Evolutionary conservation across 163 green algal species (phyloP).

Genomic region (Scenedesmus sp.): DNA sequence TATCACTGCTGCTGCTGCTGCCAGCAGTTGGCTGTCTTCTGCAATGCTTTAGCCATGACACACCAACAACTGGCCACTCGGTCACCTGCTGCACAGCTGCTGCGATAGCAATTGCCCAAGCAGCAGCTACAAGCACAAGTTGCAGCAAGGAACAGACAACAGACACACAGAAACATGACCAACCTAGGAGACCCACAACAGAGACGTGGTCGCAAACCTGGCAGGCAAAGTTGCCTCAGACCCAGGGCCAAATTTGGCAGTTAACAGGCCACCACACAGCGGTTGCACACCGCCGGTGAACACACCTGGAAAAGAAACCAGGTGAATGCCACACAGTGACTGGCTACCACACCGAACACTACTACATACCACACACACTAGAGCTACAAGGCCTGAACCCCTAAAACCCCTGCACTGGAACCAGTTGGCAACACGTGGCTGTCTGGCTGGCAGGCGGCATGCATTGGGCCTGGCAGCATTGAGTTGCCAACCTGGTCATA

Average conservation of each 20-base stretch:
- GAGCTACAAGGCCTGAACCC: background rate
- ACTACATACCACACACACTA: background rate
- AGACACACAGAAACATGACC: background rate
- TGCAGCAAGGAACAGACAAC: background rate
- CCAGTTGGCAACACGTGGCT: background rate
- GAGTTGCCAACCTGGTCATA: background rate
- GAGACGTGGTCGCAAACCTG: background rate
- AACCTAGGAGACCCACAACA: background rate
- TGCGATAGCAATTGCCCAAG: background rate
- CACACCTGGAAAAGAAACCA: background rate
- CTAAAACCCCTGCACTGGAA: background rate
- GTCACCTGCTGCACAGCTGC: too few relatives aligned
- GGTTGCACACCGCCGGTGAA: background rate
- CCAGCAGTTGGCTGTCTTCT: background rate
- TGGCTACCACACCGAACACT: background rate
- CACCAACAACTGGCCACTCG: too few relatives aligned
- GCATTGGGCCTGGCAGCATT: background rate
- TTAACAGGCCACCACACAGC: background rate
- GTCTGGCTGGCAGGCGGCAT: background rate
- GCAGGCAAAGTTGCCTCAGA: background rate
- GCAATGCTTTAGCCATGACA: background rate
- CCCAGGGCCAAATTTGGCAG: background rate
- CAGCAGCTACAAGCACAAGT: background rate
- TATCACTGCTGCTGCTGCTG: background rate
- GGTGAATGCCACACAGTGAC: background rate